Evolutionary conservation across 2,329 filamentous ascomycete genomes (phyloP).

Genomic region (Xylaria digitata): DNA sequence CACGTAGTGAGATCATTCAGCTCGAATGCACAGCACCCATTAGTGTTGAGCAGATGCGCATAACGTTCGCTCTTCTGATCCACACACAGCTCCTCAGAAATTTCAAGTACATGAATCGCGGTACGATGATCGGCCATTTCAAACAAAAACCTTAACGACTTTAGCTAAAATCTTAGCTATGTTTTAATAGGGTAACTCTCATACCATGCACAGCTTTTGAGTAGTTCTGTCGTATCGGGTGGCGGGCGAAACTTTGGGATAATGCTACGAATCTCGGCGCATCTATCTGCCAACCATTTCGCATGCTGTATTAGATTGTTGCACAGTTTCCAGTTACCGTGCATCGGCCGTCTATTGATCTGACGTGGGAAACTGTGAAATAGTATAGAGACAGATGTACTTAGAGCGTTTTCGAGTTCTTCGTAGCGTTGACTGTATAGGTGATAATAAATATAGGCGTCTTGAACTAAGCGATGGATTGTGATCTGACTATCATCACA

Average conservation of each 20-base stretch:
- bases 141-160: background rate
- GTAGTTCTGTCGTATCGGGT: background rate
- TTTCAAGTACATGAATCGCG: background rate
- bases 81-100: background rate
- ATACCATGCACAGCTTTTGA: slow-evolving; percentile 4
- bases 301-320: background rate
- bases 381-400: background rate
- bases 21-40: slow-evolving; percentile 3
- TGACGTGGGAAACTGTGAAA: background rate
- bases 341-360: slow-evolving; percentile 3
- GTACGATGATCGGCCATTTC: slow-evolving; percentile 9
- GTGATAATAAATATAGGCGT: slow-evolving; percentile 4
- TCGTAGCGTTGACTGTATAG: background rate
- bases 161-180: no score
- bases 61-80: background rate
- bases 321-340: background rate
- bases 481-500: background rate
- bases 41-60: slow-evolving; percentile 10
- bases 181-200: no score
- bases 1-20: background rate
- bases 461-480: slow-evolving; percentile 6
- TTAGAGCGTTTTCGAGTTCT: background rate
- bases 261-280: background rate
- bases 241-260: background rate
- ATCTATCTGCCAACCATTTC: slow-evolving; percentile 2